These are phyloP conservation scores for Phytopythium cucurbitacearum DNA, from an alignment of 352 stramenopile genomes.

Conservation along the genomic window DNA sequence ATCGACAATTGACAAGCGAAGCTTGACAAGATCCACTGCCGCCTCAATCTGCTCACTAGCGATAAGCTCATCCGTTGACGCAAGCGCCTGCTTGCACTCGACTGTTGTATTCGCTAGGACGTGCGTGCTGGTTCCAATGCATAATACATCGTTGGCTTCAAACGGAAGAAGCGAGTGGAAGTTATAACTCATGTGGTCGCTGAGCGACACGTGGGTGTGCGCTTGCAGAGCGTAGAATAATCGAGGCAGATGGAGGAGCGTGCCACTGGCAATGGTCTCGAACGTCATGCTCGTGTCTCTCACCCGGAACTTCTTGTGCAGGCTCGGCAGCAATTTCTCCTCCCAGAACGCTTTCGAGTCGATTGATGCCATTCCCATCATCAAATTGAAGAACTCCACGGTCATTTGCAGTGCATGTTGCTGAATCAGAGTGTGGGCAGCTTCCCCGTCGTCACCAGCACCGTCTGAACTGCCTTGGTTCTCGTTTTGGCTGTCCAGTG, in stretches of 20 bases:
- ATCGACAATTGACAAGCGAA: constrained; percentile 38
- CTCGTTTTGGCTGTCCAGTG: not conserved
- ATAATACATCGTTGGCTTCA: constrained; percentile 13
- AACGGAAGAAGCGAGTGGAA: constrained; percentile 27
- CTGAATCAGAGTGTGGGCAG: constrained; percentile 6
- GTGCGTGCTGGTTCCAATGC: constrained; percentile 13
- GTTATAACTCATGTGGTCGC: constrained; percentile 27
- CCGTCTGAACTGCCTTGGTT: not conserved
- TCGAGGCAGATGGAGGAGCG: constrained; percentile 45
- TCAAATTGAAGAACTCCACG: constrained; percentile 57
- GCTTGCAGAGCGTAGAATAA: constrained; percentile 42
- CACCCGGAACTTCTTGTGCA: constrained; percentile 37
- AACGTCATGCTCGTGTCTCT: constrained; percentile 10
- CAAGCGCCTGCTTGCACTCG: constrained; percentile 21
- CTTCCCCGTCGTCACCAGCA: constrained; percentile 6
- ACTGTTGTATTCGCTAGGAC: constrained; percentile 18
- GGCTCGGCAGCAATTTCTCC: constrained; percentile 42
- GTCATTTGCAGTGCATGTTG: constrained; percentile 14
- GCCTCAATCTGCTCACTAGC: constrained; percentile 15
- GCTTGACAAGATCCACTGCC: constrained; percentile 29
- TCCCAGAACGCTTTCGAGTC: constrained; percentile 43
- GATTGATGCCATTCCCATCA: constrained; percentile 22
- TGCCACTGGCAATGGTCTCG: constrained; percentile 29
- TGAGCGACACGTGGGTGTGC: constrained; percentile 24
- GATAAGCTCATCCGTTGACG: constrained; percentile 14